These are phyloP conservation scores for Rhizopus sp. DNA, from an alignment of 371 early-diverging fungal species.

Conservation along the genomic window DNA sequence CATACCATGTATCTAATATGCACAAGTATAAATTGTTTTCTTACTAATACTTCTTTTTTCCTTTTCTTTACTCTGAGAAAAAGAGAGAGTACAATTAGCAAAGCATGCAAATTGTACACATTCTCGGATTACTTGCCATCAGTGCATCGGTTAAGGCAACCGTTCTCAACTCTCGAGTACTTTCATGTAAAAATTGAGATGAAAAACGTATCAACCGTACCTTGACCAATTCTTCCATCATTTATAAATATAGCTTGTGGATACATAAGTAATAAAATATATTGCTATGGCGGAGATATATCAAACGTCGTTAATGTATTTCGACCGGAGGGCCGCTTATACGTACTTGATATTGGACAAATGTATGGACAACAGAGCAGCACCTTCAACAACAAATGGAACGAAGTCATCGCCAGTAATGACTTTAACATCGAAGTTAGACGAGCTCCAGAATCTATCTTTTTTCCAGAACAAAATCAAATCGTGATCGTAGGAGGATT, in stretches of 20 bases:
- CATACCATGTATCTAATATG: background rate
- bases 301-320: background rate
- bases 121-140: background rate
- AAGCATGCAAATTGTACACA: background rate
- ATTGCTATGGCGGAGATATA: slow-evolving; percentile 13
- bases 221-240: background rate
- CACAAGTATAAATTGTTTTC: background rate
- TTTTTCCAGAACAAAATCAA: background rate
- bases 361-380: background rate
- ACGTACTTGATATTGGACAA: slow-evolving; percentile 1
- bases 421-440: background rate
- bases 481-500: slow-evolving; percentile 9
- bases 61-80: background rate
- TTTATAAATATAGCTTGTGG: slow-evolving; percentile 9
- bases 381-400: slow-evolving; percentile 4
- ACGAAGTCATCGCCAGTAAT: background rate
- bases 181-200: slow-evolving; percentile 4
- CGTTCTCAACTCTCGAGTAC: background rate
- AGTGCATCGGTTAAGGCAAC: background rate
- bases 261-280: slow-evolving; percentile 6
- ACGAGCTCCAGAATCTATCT: slow-evolving; percentile 1
- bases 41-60: background rate
- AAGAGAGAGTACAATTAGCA: background rate
- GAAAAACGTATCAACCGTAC: background rate
- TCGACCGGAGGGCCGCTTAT: background rate